phyloP scores from a whole-genome alignment of 2,329 filamentous ascomycete genomes.

The Penicillium sp. region DNA sequence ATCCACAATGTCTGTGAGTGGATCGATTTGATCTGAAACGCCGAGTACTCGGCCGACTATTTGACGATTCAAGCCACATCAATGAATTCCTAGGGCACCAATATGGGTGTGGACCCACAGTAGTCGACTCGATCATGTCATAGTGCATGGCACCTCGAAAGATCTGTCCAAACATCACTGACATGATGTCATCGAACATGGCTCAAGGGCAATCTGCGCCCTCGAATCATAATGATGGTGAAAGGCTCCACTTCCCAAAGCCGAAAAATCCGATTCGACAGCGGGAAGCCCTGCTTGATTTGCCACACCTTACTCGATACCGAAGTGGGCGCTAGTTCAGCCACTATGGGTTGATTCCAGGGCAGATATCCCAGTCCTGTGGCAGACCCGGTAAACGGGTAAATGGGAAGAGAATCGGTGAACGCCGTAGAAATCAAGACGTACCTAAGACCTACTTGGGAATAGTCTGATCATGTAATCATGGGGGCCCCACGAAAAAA shows the following conservation, averaged over 20 bases:
- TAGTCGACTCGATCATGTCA: neutral
- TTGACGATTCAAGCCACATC: neutral
- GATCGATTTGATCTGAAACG: neutral
- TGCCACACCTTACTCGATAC: slow-evolving; percentile 1
- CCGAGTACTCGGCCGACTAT: neutral
- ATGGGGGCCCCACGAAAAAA: neutral
- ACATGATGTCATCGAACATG: neutral
- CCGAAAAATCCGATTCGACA: neutral
- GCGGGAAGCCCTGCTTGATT: neutral
- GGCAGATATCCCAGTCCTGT: neutral
- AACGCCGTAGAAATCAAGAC: no score
- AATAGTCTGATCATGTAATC: neutral
- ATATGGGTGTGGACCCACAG: neutral
- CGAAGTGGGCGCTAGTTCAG: neutral
- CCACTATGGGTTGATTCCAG: neutral
- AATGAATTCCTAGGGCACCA: neutral
- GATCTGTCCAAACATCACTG: neutral
- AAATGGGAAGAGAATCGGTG: no score
- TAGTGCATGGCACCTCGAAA: slow-evolving; percentile 4
- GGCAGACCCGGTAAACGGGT: no score
- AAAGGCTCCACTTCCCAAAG: neutral
- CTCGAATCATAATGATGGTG: slow-evolving; percentile 1
- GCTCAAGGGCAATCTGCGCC: neutral
- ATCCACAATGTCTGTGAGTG: neutral
- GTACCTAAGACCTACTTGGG: neutral